A percentile compares a stretch with the other conserved stretches of the same genome.
Evolutionary conservation across 148 eudicot species (phyloP).

Genomic region (Limonium bicolor): DNA sequence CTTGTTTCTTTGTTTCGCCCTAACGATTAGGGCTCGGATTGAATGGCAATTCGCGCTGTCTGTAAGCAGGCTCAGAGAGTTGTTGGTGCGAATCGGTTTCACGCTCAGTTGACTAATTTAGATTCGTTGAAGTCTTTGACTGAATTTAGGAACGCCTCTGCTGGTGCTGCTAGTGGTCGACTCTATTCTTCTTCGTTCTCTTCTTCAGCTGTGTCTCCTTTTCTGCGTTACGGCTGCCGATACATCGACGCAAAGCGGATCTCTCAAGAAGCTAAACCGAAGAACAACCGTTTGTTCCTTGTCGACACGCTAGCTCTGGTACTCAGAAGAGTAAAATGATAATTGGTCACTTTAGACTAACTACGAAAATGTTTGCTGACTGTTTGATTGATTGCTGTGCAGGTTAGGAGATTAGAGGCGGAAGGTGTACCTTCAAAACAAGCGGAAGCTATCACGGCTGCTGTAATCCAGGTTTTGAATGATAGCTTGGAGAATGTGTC

Average conservation of each 20-base stretch:
- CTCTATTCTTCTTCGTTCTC: not conserved
- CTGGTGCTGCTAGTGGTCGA: not conserved
- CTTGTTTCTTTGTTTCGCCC: not conserved
- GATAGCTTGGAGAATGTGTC: slow-evolving; percentile 64
- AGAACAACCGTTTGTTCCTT: slow-evolving; percentile 49
- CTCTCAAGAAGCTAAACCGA: slow-evolving; percentile 37
- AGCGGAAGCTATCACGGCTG: slow-evolving; percentile 64
- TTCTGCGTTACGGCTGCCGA: slow-evolving; percentile 5
- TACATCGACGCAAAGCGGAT: slow-evolving; percentile 14
- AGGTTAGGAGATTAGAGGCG: slow-evolving; percentile 77
- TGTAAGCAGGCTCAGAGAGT: slow-evolving; percentile 18
- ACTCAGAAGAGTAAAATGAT: too few species aligned
- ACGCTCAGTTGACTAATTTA: slow-evolving; percentile 6
- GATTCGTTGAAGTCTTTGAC: not conserved
- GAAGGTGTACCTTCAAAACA: slow-evolving; percentile 74
- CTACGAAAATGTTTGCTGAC: not conserved
- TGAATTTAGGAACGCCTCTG: slow-evolving; percentile 5
- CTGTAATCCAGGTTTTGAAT: slow-evolving; percentile 60
- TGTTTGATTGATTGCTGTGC: too few species aligned
- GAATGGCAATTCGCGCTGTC: slow-evolving; percentile 38
- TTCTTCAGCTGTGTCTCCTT: not conserved
- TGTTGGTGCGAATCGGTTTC: slow-evolving; percentile 1
- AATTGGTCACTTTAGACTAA: too few species aligned
- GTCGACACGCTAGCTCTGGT: slow-evolving; percentile 88
- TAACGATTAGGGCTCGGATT: not conserved